Conservation (phyloP, 495 filamentous ascomycete genomes). For the Hypoxylon trugodes region DNA sequence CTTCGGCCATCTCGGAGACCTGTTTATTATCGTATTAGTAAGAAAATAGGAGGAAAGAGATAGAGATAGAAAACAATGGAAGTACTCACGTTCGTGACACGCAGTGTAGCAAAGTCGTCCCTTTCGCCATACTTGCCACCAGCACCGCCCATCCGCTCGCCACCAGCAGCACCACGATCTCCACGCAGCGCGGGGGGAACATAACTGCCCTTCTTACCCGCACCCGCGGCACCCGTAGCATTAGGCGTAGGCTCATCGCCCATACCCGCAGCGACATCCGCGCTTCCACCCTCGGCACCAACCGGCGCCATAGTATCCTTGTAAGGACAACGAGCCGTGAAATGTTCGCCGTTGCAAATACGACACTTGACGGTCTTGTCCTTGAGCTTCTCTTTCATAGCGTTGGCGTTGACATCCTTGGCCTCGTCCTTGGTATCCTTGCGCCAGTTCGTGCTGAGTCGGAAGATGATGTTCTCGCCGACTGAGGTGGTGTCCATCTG, state of each 20-base stretch:
- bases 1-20: constrained; percentile 97
- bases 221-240: constrained; percentile 46
- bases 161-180: constrained; percentile 66
- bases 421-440: constrained; percentile 82
- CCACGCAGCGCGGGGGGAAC: constrained; percentile 91
- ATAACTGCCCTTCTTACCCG: constrained; percentile 79
- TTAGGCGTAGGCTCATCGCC: constrained; percentile 58
- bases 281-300: constrained; percentile 59
- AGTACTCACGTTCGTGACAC: constrained; percentile 91
- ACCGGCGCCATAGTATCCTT: constrained; percentile 72
- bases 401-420: constrained; percentile 75
- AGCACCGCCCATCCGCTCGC: constrained; percentile 92
- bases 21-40: constrained; percentile 48
- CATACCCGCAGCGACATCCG: constrained; percentile 63
- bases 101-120: constrained; percentile 93
- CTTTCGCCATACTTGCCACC: constrained; percentile 85
- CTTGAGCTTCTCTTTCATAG: constrained; percentile 91
- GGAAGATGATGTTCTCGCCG: constrained; percentile 97
- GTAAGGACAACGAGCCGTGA: constrained; percentile 86
- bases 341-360: constrained; percentile 98
- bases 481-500: constrained; percentile 89
- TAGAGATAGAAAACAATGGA: background rate
- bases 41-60: background rate
- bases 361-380: constrained; percentile 99
- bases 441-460: constrained; percentile 89